A percentile compares a stretch with the other conserved stretches of the same genome.
phyloP scores from a whole-genome alignment of 352 stramenopile species.

The Pythium apleroticum region DNA sequence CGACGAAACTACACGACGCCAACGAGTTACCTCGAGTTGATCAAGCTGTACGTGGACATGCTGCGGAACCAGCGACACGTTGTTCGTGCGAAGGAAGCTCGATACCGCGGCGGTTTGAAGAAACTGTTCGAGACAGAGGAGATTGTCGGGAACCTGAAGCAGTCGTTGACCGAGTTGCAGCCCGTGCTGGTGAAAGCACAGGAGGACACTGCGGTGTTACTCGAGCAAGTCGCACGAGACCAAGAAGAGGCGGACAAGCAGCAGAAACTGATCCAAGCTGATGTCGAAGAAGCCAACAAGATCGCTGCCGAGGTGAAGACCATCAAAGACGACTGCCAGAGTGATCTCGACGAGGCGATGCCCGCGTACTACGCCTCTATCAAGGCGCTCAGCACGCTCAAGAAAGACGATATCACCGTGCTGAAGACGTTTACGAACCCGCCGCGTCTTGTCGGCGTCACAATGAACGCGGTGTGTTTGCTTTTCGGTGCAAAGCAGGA shows the following conservation, averaged over 20 bases:
- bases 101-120: constrained; percentile 84
- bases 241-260: constrained; percentile 91
- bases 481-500: constrained; percentile 88
- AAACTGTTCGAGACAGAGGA: constrained; percentile 94
- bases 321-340: constrained; percentile 94
- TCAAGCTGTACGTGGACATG: constrained; percentile 93
- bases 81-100: constrained; percentile 80
- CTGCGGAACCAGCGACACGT: constrained; percentile 82
- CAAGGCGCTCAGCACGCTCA: constrained; percentile 87
- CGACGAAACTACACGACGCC: constrained; percentile 95
- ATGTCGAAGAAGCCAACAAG: constrained; percentile 89
- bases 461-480: constrained; percentile 92
- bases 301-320: constrained; percentile 91
- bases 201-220: constrained; percentile 81
- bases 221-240: constrained; percentile 90
- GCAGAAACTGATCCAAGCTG: constrained; percentile 89
- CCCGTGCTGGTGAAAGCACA: constrained; percentile 89
- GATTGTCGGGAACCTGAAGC: constrained; percentile 92
- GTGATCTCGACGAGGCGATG: constrained; percentile 92
- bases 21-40: constrained; percentile 95
- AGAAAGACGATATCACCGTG: constrained; percentile 93
- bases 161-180: constrained; percentile 90
- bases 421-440: constrained; percentile 93
- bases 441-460: constrained; percentile 85
- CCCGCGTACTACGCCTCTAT: constrained; percentile 91